Percentiles rank a stretch among this genome's conserved stretches.
These are phyloP conservation scores for Coniochaeta ligniaria DNA, from an alignment of 2,329 filamentous ascomycete species.

Conservation along the genomic window DNA sequence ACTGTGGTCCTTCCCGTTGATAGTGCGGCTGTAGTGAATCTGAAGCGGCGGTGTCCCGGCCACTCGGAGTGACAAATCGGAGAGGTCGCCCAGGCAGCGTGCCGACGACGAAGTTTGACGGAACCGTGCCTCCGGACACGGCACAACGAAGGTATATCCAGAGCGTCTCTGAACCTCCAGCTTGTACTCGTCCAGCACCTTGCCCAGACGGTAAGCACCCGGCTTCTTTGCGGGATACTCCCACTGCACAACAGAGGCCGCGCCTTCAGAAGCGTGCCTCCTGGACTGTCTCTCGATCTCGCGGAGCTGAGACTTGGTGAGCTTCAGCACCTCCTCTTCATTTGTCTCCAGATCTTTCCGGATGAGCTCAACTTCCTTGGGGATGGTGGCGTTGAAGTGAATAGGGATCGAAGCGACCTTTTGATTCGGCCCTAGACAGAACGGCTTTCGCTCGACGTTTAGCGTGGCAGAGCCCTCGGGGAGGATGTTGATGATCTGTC, in stretches of 20 bases:
- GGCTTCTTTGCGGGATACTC: slow-evolving; percentile 74
- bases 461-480: slow-evolving; percentile 89
- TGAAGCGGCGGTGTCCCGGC: slow-evolving; percentile 85
- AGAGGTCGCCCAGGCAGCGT: slow-evolving; percentile 82
- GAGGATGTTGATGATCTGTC: slow-evolving; percentile 95
- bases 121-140: slow-evolving; percentile 75
- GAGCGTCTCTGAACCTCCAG: slow-evolving; percentile 76
- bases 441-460: slow-evolving; percentile 73
- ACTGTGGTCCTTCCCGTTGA: slow-evolving; percentile 76
- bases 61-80: slow-evolving; percentile 75
- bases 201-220: slow-evolving; percentile 77
- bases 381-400: slow-evolving; percentile 87
- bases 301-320: slow-evolving; percentile 67
- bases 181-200: slow-evolving; percentile 88
- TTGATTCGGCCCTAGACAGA: slow-evolving; percentile 66
- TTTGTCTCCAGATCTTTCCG: slow-evolving; percentile 80
- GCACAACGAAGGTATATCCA: slow-evolving; percentile 76
- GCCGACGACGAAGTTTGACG: slow-evolving; percentile 53
- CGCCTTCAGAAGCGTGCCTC: slow-evolving; percentile 57
- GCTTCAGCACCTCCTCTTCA: slow-evolving; percentile 69
- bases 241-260: slow-evolving; percentile 57
- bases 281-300: slow-evolving; percentile 63
- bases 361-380: slow-evolving; percentile 80
- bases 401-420: slow-evolving; percentile 66
- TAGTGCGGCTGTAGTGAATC: slow-evolving; percentile 82